These are phyloP conservation scores for Gloeopeniophorella convolvens DNA, from an alignment of 768 basidiomycete species.

Conservation along the genomic window DNA sequence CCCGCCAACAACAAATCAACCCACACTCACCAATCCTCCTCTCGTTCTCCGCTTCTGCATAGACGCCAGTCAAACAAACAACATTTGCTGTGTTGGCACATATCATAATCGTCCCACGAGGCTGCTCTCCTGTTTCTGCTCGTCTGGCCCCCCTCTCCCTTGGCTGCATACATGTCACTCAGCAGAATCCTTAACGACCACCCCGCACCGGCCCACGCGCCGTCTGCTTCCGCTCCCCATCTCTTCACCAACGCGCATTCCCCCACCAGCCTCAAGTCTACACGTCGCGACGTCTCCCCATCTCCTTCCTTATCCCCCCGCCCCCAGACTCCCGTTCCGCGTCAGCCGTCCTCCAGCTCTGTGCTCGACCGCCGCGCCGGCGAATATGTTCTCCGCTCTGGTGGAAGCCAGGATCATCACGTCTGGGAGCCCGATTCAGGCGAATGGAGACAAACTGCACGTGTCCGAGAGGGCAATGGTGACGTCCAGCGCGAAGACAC, in stretches of 20 bases:
- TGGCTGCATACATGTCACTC: constrained; percentile 21
- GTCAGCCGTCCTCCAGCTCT: constrained; percentile 22
- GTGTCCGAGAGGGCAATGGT: constrained; percentile 32
- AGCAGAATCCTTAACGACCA: constrained; percentile 40
- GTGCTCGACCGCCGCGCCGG: constrained; percentile 28
- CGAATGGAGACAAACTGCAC: constrained; percentile 35
- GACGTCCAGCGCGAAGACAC: constrained; percentile 29
- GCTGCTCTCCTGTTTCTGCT: not conserved
- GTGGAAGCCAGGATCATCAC: constrained; percentile 33
- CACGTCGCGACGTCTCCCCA: constrained; percentile 13
- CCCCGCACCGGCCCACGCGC: constrained; percentile 29
- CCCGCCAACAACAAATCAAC: too few species aligned
- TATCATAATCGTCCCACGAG: constrained; percentile 18
- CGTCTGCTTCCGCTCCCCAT: constrained; percentile 27
- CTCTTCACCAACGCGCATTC: constrained; percentile 25
- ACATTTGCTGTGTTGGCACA: not conserved
- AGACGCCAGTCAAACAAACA: not conserved
- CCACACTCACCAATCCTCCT: not conserved
- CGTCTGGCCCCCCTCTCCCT: not conserved
- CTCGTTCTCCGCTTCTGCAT: not conserved
- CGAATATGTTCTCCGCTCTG: constrained; percentile 33
- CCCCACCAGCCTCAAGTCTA: constrained; percentile 24
- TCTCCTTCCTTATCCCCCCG: constrained; percentile 16
- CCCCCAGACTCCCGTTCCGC: constrained; percentile 18
- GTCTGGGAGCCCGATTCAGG: constrained; percentile 35